A percentile compares a stretch with the other conserved stretches of the same genome.
Evolutionary conservation across 345 rosid species (phyloP).

Genomic region (Nasturtium officinale): DNA sequence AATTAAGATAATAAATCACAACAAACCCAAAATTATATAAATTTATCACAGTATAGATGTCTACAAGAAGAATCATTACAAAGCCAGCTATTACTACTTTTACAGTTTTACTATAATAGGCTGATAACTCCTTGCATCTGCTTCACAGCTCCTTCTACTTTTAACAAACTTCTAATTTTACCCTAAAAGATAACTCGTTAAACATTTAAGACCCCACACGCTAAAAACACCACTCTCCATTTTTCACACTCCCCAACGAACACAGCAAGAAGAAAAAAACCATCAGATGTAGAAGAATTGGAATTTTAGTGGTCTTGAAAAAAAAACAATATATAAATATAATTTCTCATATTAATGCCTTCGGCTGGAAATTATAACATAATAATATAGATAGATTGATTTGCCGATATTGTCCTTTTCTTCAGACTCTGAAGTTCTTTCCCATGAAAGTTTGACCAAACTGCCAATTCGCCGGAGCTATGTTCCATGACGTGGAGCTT

Average conservation of each 20-base stretch:
- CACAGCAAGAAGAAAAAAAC: conserved; percentile 5
- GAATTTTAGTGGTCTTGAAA: conserved; percentile 23
- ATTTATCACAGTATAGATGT: conserved; percentile 24
- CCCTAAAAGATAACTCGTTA: conserved; percentile 23
- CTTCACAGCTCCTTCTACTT: conserved; percentile 30
- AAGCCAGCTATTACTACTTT: conserved; percentile 4
- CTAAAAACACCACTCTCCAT: conserved; percentile 23
- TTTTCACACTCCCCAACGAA: conserved; percentile 38
- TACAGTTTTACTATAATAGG: conserved; percentile 14
- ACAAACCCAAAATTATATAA: conserved; percentile 1
- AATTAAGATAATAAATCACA: conserved; percentile 3
- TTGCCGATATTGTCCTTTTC: conserved; percentile 21
- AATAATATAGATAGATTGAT: background rate
- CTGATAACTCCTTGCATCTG: conserved; percentile 18
- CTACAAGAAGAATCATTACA: conserved; percentile 38
- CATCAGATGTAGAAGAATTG: conserved; percentile 30
- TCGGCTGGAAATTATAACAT: conserved; percentile 30
- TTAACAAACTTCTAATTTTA: conserved; percentile 21
- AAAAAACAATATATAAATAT: conserved; percentile 9
- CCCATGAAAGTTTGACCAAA: conserved; percentile 77
- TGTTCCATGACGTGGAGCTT: conserved; percentile 71
- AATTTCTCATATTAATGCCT: conserved; percentile 28
- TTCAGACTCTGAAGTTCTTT: conserved; percentile 62
- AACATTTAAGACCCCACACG: conserved; percentile 35
- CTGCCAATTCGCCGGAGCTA: conserved; percentile 67